phyloP scores from a whole-genome alignment of 805 yeast genomes.

The Saccharomycopsis sp. region DNA sequence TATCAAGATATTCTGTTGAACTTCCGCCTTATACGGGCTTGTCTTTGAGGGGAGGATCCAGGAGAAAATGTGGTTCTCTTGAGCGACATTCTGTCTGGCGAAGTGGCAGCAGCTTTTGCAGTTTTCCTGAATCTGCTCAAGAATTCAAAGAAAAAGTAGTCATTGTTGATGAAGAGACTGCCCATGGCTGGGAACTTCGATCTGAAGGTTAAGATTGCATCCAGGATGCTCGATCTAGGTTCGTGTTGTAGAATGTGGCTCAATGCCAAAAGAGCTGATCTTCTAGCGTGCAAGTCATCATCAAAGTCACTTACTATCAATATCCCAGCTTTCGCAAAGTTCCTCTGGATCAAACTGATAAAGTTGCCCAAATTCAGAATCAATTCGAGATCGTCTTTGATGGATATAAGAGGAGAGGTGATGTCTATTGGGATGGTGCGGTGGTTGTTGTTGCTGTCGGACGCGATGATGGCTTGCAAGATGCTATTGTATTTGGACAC shows the following conservation, averaged over 20 bases:
- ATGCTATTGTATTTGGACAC: constrained; percentile 3
- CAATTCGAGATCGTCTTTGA: constrained; percentile 5
- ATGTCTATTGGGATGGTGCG: constrained; percentile 2
- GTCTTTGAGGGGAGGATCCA: too few species aligned
- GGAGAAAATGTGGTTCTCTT: too few species aligned
- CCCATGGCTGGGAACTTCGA: neutral
- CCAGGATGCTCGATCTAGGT: neutral
- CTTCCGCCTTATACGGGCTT: too few species aligned
- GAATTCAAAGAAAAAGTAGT: constrained; percentile 8
- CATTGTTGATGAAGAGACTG: constrained; percentile 5
- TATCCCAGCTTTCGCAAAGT: constrained; percentile 4
- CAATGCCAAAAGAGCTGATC: constrained; percentile 1
- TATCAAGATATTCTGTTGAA: too few species aligned
- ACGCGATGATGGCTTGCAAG: constrained; percentile 1
- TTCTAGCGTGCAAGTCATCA: neutral
- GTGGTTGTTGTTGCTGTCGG: neutral
- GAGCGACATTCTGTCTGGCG: too few species aligned
- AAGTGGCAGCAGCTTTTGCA: too few species aligned
- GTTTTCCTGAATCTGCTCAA: too few species aligned
- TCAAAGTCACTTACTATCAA: constrained; percentile 1
- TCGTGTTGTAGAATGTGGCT: neutral
- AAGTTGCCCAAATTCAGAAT: constrained; percentile 2
- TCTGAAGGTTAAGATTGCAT: constrained; percentile 3
- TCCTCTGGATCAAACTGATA: neutral
- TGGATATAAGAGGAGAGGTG: constrained; percentile 4